A percentile compares a stretch with the other conserved stretches of the same genome.
phyloP scores from a whole-genome alignment of 768 basidiomycete genomes.

The Amanita polypyramis region DNA sequence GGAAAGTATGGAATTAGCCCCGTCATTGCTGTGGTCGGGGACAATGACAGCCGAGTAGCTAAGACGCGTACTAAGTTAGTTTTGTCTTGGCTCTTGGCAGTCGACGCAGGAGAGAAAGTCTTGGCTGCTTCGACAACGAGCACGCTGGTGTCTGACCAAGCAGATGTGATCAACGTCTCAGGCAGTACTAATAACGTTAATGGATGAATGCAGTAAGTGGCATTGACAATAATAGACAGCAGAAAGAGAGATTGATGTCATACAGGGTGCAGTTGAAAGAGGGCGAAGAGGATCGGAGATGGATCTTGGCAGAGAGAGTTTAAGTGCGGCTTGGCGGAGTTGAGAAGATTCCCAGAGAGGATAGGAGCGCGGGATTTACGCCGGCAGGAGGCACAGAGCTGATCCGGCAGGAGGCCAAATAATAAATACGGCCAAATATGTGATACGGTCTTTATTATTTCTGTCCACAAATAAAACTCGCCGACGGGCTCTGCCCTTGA shows the following conservation, averaged over 20 bases:
- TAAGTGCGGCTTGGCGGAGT: neutral
- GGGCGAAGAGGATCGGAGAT: neutral
- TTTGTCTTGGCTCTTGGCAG: neutral
- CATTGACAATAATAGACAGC: too few relatives aligned
- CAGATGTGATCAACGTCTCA: too few relatives aligned
- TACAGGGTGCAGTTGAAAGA: too few relatives aligned
- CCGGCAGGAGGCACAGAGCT: neutral
- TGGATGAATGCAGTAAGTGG: too few relatives aligned
- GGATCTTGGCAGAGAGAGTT: neutral
- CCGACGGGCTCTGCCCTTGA: neutral
- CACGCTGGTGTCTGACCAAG: too few relatives aligned
- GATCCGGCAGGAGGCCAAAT: neutral
- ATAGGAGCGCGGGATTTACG: slow-evolving; percentile 10
- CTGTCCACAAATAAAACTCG: neutral
- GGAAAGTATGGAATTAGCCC: too few relatives aligned
- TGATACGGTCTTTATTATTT: neutral
- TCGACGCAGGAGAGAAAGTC: neutral
- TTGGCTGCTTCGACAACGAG: too few relatives aligned
- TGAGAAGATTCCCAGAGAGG: neutral
- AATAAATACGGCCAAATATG: neutral
- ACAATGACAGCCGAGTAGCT: neutral
- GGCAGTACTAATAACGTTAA: too few relatives aligned
- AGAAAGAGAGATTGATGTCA: too few relatives aligned
- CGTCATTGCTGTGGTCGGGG: neutral
- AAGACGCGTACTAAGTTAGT: neutral